A percentile compares a stretch with the other conserved stretches of the same genome.
These are phyloP conservation scores for Citrus unshiu DNA, from an alignment of 345 rosid species.

Conservation along the genomic window DNA sequence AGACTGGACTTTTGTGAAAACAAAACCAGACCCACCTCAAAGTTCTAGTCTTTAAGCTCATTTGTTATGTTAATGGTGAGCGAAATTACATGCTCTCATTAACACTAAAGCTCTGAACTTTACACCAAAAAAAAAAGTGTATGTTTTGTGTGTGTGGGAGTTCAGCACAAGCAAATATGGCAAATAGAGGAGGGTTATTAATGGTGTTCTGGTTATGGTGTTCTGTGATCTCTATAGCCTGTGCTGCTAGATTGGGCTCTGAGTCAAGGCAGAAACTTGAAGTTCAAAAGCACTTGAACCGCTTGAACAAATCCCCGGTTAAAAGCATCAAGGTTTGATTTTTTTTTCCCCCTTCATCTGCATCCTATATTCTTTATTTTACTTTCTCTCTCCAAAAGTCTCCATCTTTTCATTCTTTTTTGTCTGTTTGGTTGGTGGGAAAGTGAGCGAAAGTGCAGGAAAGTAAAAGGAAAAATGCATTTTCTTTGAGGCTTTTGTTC, in stretches of 20 bases:
- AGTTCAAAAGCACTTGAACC: constrained; percentile 80
- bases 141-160: neutral
- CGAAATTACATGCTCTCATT: neutral
- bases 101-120: constrained; percentile 14
- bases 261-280: constrained; percentile 63
- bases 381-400: neutral
- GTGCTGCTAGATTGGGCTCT: constrained; percentile 59
- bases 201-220: constrained; percentile 41
- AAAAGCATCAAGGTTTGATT: constrained; percentile 66
- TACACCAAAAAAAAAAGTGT: neutral
- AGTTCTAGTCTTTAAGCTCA: constrained; percentile 19
- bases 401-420: neutral
- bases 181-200: constrained; percentile 23
- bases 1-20: constrained; percentile 33
- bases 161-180: constrained; percentile 24
- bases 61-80: constrained; percentile 2
- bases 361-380: neutral
- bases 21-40: constrained; percentile 33
- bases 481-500: constrained; percentile 3
- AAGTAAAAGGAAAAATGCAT: neutral
- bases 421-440: constrained; percentile 26
- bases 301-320: constrained; percentile 80
- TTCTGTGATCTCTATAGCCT: constrained; percentile 34
- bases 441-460: constrained; percentile 24
- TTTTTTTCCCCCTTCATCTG: neutral